Percentiles rank a stretch among this genome's conserved stretches.
These are phyloP conservation scores for Taphrina betulina DNA, from an alignment of 1,139 yeast genomes.

Conservation along the genomic window DNA sequence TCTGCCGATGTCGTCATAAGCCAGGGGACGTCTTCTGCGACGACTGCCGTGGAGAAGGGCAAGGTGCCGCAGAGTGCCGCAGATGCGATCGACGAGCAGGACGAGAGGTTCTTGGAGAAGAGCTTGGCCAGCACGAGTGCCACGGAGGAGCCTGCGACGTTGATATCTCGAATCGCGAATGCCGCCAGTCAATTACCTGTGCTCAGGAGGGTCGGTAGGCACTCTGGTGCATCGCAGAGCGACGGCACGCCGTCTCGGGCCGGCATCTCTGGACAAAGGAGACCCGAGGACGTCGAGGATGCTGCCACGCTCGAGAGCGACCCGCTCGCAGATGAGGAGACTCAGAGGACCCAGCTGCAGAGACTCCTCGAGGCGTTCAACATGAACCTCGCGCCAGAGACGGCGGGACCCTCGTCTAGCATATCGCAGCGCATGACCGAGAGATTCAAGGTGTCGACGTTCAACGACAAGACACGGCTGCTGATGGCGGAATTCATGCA, in stretches of 20 bases:
- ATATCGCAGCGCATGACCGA: slow-evolving; percentile 18
- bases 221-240: not conserved
- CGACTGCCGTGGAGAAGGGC: not conserved
- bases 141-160: slow-evolving; percentile 11
- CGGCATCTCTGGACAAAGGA: too few species aligned
- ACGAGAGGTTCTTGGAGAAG: slow-evolving; percentile 21
- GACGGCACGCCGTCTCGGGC: too few species aligned
- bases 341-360: slow-evolving; percentile 24
- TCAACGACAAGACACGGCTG: slow-evolving; percentile 14
- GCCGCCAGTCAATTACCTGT: slow-evolving; percentile 7
- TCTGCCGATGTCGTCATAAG: not conserved
- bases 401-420: not conserved
- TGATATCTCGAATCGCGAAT: slow-evolving; percentile 13
- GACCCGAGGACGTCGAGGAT: not conserved
- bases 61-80: not conserved
- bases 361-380: slow-evolving; percentile 16
- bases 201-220: not conserved
- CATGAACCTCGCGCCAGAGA: slow-evolving; percentile 5
- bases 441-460: slow-evolving; percentile 6
- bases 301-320: not conserved
- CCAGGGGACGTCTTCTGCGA: not conserved
- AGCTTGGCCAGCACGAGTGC: slow-evolving; percentile 3
- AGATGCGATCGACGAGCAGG: slow-evolving; percentile 18
- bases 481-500: slow-evolving; percentile 25
- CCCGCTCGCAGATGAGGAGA: slow-evolving; percentile 7